Evolutionary conservation across 2,329 filamentous ascomycete species (phyloP).

Genomic region (Penicillium sclerotiorum): DNA sequence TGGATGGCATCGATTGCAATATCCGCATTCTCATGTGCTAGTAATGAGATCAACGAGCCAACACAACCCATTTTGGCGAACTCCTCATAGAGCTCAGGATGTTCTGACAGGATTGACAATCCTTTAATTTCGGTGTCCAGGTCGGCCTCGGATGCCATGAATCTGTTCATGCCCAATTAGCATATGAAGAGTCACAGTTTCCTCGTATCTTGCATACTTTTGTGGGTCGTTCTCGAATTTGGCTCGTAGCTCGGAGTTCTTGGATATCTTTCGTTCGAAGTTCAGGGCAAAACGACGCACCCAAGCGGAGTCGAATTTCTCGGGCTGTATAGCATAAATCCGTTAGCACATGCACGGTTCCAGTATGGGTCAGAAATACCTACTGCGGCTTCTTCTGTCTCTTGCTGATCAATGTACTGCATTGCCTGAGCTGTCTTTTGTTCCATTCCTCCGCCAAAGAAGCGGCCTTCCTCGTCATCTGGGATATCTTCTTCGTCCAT

Average conservation of each 20-base stretch:
- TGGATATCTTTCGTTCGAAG: constrained; percentile 88
- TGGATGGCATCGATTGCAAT: constrained; percentile 91
- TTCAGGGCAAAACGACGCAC: constrained; percentile 76
- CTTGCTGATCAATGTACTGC: constrained; percentile 78
- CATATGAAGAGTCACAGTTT: not conserved
- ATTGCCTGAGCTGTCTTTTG: constrained; percentile 78
- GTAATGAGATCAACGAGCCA: constrained; percentile 72
- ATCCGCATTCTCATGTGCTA: constrained; percentile 95
- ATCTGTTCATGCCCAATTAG: constrained; percentile 40
- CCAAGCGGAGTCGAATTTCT: constrained; percentile 84
- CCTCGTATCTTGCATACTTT: constrained; percentile 57
- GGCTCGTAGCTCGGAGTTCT: constrained; percentile 85
- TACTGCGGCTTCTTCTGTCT: constrained; percentile 54
- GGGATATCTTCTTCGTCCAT: constrained; percentile 60
- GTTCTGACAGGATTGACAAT: constrained; percentile 82
- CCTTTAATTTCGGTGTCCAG: constrained; percentile 85
- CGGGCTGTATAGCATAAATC: constrained; percentile 46
- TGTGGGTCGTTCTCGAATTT: constrained; percentile 78
- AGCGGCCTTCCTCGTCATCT: constrained; percentile 89
- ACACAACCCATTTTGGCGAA: constrained; percentile 76
- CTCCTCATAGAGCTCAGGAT: constrained; percentile 78
- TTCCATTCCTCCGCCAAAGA: constrained; percentile 91
- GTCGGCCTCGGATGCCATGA: constrained; percentile 85
- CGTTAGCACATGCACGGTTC: constrained; percentile 23
- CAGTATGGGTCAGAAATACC: constrained; percentile 4